These are phyloP conservation scores for Aspergillus ustus DNA, from an alignment of 2,329 filamentous ascomycete genomes.

Conservation along the genomic window DNA sequence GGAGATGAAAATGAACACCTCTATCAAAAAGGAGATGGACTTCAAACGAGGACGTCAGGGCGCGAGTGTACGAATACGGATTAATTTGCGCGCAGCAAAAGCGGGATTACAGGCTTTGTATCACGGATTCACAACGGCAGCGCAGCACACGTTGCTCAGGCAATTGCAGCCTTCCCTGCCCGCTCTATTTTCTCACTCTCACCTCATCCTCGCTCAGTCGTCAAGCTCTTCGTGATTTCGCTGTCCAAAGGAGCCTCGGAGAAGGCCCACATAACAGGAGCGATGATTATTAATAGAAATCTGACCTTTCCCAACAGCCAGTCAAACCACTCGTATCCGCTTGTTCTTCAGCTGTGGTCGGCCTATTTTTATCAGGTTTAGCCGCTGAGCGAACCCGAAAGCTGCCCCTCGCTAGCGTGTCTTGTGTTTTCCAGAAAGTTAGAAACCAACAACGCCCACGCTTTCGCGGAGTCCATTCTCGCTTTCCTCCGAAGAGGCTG, in stretches of 20 bases:
- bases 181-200: not conserved
- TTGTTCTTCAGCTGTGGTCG: conserved; percentile 1
- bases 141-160: not conserved
- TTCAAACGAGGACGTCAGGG: not conserved
- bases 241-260: not conserved
- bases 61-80: not conserved
- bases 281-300: conserved; percentile 5
- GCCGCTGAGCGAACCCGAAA: not conserved
- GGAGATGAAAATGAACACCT: not conserved
- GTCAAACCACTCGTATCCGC: conserved; percentile 2
- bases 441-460: not conserved
- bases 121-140: not conserved
- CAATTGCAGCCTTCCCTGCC: not conserved
- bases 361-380: conserved; percentile 14
- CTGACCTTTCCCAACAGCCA: not conserved
- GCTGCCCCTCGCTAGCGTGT: not conserved
- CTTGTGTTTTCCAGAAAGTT: conserved; percentile 10
- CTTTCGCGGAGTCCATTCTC: not conserved
- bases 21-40: not conserved
- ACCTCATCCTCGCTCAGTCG: not conserved
- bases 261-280: not conserved
- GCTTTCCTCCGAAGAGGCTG: conserved; percentile 3
- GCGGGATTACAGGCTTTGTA: not conserved
- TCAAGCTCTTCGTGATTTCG: not conserved
- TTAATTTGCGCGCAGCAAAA: not conserved